phyloP scores from a whole-genome alignment of 2,329 filamentous ascomycete species.

The Verticillium nonalfalfae region DNA sequence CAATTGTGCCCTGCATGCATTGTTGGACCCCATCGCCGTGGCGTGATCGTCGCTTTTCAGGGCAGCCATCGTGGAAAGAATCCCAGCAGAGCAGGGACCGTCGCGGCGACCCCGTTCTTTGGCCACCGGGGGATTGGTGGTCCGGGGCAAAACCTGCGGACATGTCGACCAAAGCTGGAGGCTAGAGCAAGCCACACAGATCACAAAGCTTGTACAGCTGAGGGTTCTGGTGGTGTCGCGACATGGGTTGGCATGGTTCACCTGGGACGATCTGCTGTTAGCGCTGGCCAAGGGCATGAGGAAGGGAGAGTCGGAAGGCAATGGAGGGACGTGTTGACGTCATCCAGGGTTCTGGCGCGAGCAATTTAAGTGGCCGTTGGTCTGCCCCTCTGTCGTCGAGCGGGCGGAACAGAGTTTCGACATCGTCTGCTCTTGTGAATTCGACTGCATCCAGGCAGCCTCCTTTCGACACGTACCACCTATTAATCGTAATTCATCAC shows the following conservation, averaged over 20 bases:
- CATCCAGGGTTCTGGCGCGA: not conserved
- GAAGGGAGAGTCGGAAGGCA: not conserved
- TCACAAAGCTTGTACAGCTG: not conserved
- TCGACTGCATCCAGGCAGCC: not conserved
- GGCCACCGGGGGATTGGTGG: not conserved
- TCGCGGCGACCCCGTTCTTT: not conserved
- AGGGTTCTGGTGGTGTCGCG: not conserved
- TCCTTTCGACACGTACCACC: not conserved
- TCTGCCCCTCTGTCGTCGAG: not conserved
- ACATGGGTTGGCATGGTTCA: not conserved
- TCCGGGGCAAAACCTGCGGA: not conserved
- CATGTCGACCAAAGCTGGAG: not conserved
- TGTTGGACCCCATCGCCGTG: not conserved
- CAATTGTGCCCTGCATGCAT: too few species aligned
- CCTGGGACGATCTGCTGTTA: not conserved
- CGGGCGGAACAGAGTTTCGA: not conserved
- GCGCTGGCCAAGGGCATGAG: not conserved
- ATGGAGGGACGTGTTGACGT: not conserved
- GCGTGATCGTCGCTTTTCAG: not conserved
- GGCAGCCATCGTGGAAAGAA: too few species aligned
- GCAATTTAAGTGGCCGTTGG: not conserved
- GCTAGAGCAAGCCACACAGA: not conserved
- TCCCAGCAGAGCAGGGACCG: not conserved
- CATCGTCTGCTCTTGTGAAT: not conserved
- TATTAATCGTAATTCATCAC: not conserved